Percentiles rank a stretch among this genome's conserved stretches.
Conservation (phyloP, 2,329 filamentous ascomycete species). For the Neofusicoccum umdonicola region DNA sequence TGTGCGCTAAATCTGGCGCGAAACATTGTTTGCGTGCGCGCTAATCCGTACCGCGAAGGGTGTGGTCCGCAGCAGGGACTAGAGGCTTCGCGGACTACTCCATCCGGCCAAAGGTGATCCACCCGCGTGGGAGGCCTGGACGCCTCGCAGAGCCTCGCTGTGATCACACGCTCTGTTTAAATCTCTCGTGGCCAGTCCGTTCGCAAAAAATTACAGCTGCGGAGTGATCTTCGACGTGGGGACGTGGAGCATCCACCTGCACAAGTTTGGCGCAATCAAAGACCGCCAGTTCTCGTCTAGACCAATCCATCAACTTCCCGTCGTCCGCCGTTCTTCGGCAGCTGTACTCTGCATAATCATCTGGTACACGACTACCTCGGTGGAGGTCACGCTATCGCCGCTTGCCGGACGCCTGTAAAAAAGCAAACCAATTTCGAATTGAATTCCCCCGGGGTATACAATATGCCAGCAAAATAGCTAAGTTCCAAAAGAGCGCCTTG, state of each 20-base stretch:
- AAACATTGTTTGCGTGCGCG: neutral
- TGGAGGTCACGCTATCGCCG: too few species aligned
- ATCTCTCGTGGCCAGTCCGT: neutral
- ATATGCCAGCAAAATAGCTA: slow-evolving; percentile 11
- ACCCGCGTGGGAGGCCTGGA: neutral
- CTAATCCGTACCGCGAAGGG: neutral
- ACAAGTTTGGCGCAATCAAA: too few species aligned
- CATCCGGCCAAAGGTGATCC: neutral
- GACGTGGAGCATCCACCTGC: too few species aligned
- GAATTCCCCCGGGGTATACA: slow-evolving; percentile 10
- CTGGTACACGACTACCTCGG: too few species aligned
- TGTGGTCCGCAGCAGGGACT: neutral
- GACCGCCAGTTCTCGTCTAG: neutral
- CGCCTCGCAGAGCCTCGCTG: neutral
- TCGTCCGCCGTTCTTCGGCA: neutral
- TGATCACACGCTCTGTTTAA: neutral
- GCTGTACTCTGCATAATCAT: neutral
- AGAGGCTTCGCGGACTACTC: neutral
- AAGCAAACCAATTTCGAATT: neutral
- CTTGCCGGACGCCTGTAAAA: neutral
- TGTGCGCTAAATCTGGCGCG: neutral
- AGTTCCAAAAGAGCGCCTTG: slow-evolving; percentile 8
- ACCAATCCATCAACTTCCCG: neutral
- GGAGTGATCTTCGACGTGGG: too few species aligned
- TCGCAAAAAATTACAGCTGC: too few species aligned